These are phyloP conservation scores for Coniella vitis DNA, from an alignment of 2,329 filamentous ascomycete species.

Conservation along the genomic window DNA sequence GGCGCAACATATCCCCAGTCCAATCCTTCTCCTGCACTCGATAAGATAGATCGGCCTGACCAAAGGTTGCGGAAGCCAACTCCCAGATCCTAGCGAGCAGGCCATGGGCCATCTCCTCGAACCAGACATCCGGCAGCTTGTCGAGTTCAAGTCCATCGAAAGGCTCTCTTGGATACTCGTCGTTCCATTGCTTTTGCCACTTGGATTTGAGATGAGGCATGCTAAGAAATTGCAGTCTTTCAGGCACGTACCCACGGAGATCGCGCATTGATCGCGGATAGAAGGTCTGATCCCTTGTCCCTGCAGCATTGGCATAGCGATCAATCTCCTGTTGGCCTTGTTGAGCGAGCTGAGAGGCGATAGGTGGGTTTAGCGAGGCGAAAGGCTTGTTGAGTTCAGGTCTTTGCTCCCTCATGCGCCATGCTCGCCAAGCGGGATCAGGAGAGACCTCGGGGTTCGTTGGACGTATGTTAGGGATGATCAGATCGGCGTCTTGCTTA, in stretches of 20 bases:
- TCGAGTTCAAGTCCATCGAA: slow-evolving; percentile 2
- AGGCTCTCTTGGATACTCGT: neutral
- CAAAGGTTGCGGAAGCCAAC: slow-evolving; percentile 10
- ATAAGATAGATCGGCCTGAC: neutral
- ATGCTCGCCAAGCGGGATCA: slow-evolving; percentile 8
- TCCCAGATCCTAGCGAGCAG: slow-evolving; percentile 13
- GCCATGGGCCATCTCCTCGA: slow-evolving; percentile 10
- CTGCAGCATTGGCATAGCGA: neutral
- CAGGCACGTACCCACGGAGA: neutral
- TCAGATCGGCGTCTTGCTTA: neutral
- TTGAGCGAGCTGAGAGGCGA: neutral
- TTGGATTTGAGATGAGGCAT: neutral
- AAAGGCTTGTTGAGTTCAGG: slow-evolving; percentile 1
- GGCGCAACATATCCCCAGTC: slow-evolving; percentile 5
- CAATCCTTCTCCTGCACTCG: neutral
- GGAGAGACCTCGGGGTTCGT: neutral
- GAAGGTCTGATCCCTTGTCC: neutral
- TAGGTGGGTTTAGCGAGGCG: neutral
- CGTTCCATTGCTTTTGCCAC: neutral
- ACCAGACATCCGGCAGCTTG: slow-evolving; percentile 11
- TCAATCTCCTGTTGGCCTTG: neutral
- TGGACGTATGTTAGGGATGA: slow-evolving; percentile 9
- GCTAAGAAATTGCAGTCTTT: slow-evolving; percentile 3
- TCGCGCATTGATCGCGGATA: slow-evolving; percentile 2
- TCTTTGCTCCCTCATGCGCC: slow-evolving; percentile 11